Evolutionary conservation across 495 filamentous ascomycete genomes (phyloP), one percentile per base, ranked within the genome.

Genomic region (Penicillium desertorum): DNA sequence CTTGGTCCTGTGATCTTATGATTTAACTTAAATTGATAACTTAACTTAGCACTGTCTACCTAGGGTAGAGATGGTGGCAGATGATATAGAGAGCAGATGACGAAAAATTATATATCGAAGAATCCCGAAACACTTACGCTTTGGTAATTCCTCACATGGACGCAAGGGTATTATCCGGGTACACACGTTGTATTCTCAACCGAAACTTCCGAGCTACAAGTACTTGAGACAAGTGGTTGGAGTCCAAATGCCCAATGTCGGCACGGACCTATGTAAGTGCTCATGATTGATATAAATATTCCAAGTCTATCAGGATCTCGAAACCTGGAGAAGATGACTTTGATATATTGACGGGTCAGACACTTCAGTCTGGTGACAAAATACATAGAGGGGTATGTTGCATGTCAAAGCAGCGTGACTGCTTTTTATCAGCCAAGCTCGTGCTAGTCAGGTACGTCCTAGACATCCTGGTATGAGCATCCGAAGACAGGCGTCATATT

Each of bases 361-460:
- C 29, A 5, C 23, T 39, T 2, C 6, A 27, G 44, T 47, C 53
- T 8, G 43, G 53, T 55, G 53, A 55, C 19, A 22, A 16, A 20
- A 22, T 10, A 44, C 6, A 12, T 12, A 39, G 53, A 55, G 53
- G 53, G 53, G 44, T 55, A 45, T 36, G 42, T 54, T 39, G 43
- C 53, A 55, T 55, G 51, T 46, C 30, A 37, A 55, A 47, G 32
- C 34, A 43, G 52, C 53, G 53, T 55, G 52, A 55, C n/a, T 19
- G 48, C 9, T 32, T 32, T 41, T 50, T n/a, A 12, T 12, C 16
- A 36, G 41, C 51, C 19, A 46, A 36, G 20, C 5, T 34, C 3
- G 22, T 22, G n/a, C 30, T 55, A 55, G 30, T 45, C 25, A 42
- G 22, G n/a, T 14, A 53, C 39, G 23, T 42, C 51, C 39, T 53